Conservation (phyloP, 2,329 filamentous ascomycete species). For the Cercospora zeina region DNA sequence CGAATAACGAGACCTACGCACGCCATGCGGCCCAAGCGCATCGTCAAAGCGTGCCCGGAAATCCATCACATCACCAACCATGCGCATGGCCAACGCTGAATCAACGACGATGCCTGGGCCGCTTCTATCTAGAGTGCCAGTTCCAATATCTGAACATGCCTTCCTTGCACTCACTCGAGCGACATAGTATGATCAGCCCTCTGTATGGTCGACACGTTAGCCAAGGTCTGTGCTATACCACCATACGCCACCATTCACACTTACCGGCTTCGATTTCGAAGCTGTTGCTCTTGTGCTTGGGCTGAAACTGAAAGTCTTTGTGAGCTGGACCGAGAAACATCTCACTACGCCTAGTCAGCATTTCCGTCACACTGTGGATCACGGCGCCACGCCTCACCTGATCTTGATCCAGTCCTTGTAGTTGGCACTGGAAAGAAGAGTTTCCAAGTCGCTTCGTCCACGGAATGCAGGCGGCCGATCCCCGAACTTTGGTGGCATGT, state of each 20-base stretch:
- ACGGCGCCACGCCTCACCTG: slow-evolving; percentile 58
- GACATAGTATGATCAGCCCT: slow-evolving; percentile 1
- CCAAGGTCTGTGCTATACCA: neutral
- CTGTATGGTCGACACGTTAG: neutral
- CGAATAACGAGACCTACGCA: neutral
- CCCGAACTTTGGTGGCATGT: slow-evolving; percentile 83
- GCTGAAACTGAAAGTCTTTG: slow-evolving; percentile 87
- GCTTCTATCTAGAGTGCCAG: neutral
- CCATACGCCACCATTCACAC: neutral
- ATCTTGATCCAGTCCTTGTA: slow-evolving; percentile 99
- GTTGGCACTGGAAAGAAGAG: slow-evolving; percentile 83
- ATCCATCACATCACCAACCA: neutral
- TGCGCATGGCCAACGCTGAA: neutral
- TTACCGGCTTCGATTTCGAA: slow-evolving; percentile 73
- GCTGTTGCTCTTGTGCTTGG: slow-evolving; percentile 94
- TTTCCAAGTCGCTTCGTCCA: slow-evolving; percentile 88
- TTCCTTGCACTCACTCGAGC: neutral
- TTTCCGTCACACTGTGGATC: neutral
- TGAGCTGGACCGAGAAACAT: slow-evolving; percentile 96
- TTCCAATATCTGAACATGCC: neutral
- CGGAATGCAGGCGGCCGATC: slow-evolving; percentile 82
- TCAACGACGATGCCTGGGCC: neutral
- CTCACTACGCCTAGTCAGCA: slow-evolving; percentile 60
- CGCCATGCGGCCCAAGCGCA: neutral
- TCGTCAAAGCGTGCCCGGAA: neutral